Conservation (phyloP, 805 yeast species). For the Teunomyces barrocoloradensis region DNA sequence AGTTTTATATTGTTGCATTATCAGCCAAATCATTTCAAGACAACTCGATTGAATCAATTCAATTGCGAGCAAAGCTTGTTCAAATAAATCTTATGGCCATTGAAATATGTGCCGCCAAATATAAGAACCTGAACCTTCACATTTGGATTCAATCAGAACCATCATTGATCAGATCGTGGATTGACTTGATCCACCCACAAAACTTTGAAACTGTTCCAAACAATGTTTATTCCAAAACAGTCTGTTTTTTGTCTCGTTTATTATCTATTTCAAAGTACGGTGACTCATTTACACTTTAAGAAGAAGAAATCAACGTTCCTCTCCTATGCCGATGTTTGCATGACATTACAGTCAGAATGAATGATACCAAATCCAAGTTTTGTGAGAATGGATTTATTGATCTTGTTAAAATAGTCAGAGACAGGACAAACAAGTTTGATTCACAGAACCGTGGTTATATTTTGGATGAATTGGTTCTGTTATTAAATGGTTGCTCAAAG, state of each 20-base stretch:
- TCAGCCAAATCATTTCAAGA: not conserved
- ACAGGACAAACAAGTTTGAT: not conserved
- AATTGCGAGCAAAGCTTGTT: not conserved
- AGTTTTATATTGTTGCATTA: not conserved
- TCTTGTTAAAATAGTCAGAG: not conserved
- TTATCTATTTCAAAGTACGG: not conserved
- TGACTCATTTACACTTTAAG: not conserved
- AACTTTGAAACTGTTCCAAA: not conserved
- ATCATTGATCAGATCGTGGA: not conserved
- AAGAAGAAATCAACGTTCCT: not conserved
- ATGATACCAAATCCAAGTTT: not conserved
- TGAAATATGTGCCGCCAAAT: not conserved
- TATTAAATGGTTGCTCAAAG: not conserved
- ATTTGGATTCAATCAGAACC: not conserved
- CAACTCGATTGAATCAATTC: not conserved
- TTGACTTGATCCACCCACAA: not conserved
- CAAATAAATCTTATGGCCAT: not conserved
- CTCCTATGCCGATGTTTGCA: not conserved
- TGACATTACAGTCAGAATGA: not conserved
- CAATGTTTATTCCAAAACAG: not conserved
- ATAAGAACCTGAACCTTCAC: not conserved
- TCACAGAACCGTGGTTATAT: not conserved
- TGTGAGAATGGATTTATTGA: not conserved
- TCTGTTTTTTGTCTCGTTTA: not conserved
- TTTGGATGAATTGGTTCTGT: not conserved